These are phyloP conservation scores for Cryptococcus neoformans DNA, from an alignment of 1,284 basidiomycete genomes.

Conservation along the genomic window DNA sequence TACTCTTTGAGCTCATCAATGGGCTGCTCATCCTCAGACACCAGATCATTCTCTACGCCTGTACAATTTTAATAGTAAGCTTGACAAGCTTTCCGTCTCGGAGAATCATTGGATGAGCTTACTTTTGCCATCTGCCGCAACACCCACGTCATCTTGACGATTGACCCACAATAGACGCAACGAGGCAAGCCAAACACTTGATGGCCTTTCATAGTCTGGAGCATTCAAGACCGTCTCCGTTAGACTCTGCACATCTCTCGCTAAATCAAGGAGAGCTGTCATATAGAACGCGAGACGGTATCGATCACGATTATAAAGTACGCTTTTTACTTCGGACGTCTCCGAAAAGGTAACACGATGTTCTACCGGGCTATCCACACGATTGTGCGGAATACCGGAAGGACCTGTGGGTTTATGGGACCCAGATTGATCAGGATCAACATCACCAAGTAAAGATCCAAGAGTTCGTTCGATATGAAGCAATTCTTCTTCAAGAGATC, in stretches of 20 bases:
- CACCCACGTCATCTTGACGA: background rate
- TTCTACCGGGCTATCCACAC: background rate
- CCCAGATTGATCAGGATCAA: background rate
- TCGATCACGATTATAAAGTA: conserved; percentile 32
- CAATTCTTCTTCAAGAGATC: conserved; percentile 7
- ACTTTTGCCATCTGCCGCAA: background rate
- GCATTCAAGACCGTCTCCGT: conserved; percentile 13
- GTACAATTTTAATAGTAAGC: too few species aligned
- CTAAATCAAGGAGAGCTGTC: conserved; percentile 41
- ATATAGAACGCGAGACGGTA: conserved; percentile 46
- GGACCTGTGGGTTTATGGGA: background rate
- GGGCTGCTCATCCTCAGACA: conserved; percentile 10
- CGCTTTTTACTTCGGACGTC: conserved; percentile 7
- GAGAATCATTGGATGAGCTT: background rate
- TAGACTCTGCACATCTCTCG: conserved; percentile 28
- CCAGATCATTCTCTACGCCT: conserved; percentile 8
- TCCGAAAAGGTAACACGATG: conserved; percentile 6
- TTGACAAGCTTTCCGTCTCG: too few species aligned
- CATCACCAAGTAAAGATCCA: conserved; percentile 3
- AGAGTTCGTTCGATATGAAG: conserved; percentile 6
- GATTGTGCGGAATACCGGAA: background rate
- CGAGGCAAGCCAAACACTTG: conserved; percentile 6
- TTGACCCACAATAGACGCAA: conserved; percentile 10
- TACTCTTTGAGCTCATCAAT: conserved; percentile 13
- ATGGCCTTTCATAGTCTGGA: conserved; percentile 1